Evolutionary conservation across 2,329 filamentous ascomycete genomes (phyloP), one percentile per base, ranked within the genome.

Genomic region (Diaporthe nobilis): DNA sequence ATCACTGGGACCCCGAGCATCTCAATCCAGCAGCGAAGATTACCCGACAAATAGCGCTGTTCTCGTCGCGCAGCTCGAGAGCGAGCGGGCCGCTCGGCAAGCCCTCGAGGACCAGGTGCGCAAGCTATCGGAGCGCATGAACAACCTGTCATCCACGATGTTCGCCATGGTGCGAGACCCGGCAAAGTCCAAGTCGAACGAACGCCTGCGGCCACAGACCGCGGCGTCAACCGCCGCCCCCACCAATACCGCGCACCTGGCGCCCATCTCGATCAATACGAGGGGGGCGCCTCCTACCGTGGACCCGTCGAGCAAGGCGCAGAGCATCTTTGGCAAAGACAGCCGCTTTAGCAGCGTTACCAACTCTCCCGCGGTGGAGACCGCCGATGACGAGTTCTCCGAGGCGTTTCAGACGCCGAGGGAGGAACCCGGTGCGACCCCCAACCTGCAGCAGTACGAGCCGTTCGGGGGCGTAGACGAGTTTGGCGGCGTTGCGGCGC

Each of bases 81-180:
- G 86, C 1, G 91, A 93, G 80, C 89, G 90, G 37, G 86, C 86
- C 0, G 89, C 89, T 7, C 87, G 91, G 7, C 85, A 88, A 74
- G 84, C 86, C 5, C 86, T 93, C 6, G 91, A 92, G 80, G 83
- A 85, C 2, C 87, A 92, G 75, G 89, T 93, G 44, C 88, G 85
- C 74, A 87, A 85, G 57, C 84, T 93, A 8, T 86, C 85, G 31
- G 87, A 88, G 47, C 86, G 87, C 58, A 78, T 92, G 63, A 87
- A 88, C 77, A 81, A 87, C 13, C 78, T 90, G 63, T 86, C 86
- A 2, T 84, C 82, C 8, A 84, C 84, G 71, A 86, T 86, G 81
- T 82, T 82, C 77, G 80, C 83, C 78, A 80, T 85, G 83, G 77
- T 82, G 75, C 77, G 83, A 78, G 73, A 81, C 78, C 76, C 84